Evolutionary conservation across 1,284 basidiomycete species (phyloP).

Genomic region (Cryptococcus hybrid): DNA sequence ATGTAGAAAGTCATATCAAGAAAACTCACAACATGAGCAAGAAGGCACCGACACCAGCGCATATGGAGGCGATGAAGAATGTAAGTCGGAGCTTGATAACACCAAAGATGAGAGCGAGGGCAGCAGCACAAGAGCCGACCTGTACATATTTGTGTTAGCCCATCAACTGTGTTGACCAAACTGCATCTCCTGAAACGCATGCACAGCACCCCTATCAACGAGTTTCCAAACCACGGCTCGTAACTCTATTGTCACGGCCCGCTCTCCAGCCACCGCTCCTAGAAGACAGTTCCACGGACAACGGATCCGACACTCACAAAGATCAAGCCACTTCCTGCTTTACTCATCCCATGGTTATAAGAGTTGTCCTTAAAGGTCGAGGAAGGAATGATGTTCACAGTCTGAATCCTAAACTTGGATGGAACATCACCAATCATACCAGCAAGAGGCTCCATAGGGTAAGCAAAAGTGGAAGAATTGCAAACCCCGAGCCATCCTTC

Average conservation of each 20-base stretch:
- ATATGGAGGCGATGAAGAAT: constrained; percentile 45
- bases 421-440: constrained; percentile 44
- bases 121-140: constrained; percentile 38
- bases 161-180: neutral
- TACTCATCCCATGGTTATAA: constrained; percentile 34
- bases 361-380: constrained; percentile 33
- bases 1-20: neutral
- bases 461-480: constrained; percentile 44
- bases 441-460: constrained; percentile 42
- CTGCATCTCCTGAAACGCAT: neutral
- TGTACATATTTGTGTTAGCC: neutral
- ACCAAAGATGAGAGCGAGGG: constrained; percentile 43
- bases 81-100: constrained; percentile 39
- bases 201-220: neutral
- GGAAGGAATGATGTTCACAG: constrained; percentile 27
- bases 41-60: constrained; percentile 30
- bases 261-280: neutral
- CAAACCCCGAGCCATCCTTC: constrained; percentile 37
- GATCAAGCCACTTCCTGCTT: constrained; percentile 39
- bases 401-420: constrained; percentile 23
- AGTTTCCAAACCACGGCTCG: neutral
- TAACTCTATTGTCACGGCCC: neutral
- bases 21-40: constrained; percentile 40
- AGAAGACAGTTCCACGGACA: neutral
- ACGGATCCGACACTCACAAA: constrained; percentile 32